phyloP scores from a whole-genome alignment of 2,329 filamentous ascomycete species.

The Penicillium sp. region DNA sequence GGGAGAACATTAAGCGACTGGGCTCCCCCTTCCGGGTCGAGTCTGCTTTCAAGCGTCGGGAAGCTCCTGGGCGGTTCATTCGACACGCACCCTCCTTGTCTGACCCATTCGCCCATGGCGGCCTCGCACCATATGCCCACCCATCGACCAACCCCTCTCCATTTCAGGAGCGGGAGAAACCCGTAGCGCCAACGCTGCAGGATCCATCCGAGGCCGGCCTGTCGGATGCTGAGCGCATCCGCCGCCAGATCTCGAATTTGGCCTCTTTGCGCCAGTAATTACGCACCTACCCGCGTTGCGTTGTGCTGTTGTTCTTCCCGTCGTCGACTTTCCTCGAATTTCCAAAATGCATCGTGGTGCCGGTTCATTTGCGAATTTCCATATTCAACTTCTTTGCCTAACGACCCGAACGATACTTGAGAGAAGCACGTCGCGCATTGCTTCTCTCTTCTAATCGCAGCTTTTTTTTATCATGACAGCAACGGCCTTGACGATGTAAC shows the following conservation, averaged over 20 bases:
- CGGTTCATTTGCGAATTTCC: constrained; percentile 23
- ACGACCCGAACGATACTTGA: constrained; percentile 33
- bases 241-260: constrained; percentile 42
- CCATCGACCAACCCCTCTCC: constrained; percentile 17
- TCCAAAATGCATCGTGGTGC: constrained; percentile 26
- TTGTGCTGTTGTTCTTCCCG: background rate
- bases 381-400: constrained; percentile 22
- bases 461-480: constrained; percentile 35
- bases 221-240: constrained; percentile 43
- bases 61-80: constrained; percentile 32
- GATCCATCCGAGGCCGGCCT: constrained; percentile 38
- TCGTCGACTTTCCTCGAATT: constrained; percentile 14
- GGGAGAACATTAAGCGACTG: constrained; percentile 47
- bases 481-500: constrained; percentile 36
- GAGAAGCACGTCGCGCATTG: constrained; percentile 7
- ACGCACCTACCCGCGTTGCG: constrained; percentile 5
- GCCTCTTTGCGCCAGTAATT: constrained; percentile 31
- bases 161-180: constrained; percentile 17
- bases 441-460: constrained; percentile 17
- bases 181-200: constrained; percentile 25
- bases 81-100: constrained; percentile 47
- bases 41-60: constrained; percentile 34
- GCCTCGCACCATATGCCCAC: constrained; percentile 22
- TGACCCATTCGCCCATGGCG: constrained; percentile 43
- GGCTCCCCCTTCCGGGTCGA: constrained; percentile 52